Evolutionary conservation across 2,329 filamentous ascomycete species (phyloP).

Genomic region (Xylariaceae sp.): DNA sequence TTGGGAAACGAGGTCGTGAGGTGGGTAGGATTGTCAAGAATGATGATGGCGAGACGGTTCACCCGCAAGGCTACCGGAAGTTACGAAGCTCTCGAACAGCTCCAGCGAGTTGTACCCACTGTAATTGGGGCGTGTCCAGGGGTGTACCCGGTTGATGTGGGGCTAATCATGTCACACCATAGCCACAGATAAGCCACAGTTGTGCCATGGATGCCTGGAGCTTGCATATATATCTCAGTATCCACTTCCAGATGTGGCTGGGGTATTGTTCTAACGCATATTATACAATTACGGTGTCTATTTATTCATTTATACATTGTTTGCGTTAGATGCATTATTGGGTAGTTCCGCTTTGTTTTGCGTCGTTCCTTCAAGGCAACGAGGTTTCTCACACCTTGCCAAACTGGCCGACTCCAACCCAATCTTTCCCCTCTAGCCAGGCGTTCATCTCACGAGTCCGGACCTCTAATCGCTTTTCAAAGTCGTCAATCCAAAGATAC

Average conservation of each 20-base stretch:
- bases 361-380: neutral
- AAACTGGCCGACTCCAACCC: conserved; percentile 25
- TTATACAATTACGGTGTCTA: conserved; percentile 5
- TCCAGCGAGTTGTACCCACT: conserved; percentile 8
- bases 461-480: conserved; percentile 21
- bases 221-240: no score
- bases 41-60: conserved; percentile 7
- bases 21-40: conserved; percentile 12
- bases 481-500: conserved; percentile 25
- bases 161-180: no score
- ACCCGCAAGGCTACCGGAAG: conserved; percentile 27
- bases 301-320: neutral
- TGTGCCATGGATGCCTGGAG: no score
- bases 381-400: conserved; percentile 13
- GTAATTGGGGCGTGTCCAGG: no score
- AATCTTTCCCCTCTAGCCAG: conserved; percentile 27
- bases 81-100: conserved; percentile 26
- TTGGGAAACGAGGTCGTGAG: conserved; percentile 1
- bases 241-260: neutral
- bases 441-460: conserved; percentile 19
- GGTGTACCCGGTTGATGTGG: no score
- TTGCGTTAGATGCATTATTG: neutral
- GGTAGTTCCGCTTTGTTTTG: conserved; percentile 3
- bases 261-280: neutral
- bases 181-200: neutral